Evolutionary conservation across 2,329 filamentous ascomycete species (phyloP).

Genomic region (Chaetomium strumarium): DNA sequence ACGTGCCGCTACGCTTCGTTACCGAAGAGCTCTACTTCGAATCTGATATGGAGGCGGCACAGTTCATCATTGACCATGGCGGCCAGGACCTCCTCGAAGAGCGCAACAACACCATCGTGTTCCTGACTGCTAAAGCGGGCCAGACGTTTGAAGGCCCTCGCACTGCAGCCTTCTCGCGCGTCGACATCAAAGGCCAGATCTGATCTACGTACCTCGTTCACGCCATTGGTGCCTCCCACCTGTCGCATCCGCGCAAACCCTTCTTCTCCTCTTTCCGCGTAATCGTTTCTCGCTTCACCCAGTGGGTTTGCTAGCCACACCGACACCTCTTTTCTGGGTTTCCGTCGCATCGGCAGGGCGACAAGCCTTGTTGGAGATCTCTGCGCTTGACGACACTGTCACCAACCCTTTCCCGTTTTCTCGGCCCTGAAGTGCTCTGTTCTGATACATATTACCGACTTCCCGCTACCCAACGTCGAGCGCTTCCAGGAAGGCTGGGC

Average conservation of each 20-base stretch:
- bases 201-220: slow-evolving; percentile 38
- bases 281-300: background rate
- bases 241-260: background rate
- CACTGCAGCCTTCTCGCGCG: slow-evolving; percentile 68
- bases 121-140: slow-evolving; percentile 68
- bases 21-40: slow-evolving; percentile 96
- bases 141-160: slow-evolving; percentile 68
- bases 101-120: slow-evolving; percentile 64
- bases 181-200: slow-evolving; percentile 98
- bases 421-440: background rate
- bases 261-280: background rate
- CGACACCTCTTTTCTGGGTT: background rate
- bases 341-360: background rate
- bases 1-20: slow-evolving; percentile 82
- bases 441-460: background rate
- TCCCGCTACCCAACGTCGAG: background rate
- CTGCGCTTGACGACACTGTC: background rate
- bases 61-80: slow-evolving; percentile 80
- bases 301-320: background rate
- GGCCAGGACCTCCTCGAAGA: slow-evolving; percentile 73
- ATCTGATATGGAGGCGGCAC: slow-evolving; percentile 80
- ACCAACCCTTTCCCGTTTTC: background rate
- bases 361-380: background rate
- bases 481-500: background rate
- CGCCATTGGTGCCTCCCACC: slow-evolving; percentile 11